phyloP scores from a whole-genome alignment of 306 rosid species.

The Vigna mungo region DNA sequence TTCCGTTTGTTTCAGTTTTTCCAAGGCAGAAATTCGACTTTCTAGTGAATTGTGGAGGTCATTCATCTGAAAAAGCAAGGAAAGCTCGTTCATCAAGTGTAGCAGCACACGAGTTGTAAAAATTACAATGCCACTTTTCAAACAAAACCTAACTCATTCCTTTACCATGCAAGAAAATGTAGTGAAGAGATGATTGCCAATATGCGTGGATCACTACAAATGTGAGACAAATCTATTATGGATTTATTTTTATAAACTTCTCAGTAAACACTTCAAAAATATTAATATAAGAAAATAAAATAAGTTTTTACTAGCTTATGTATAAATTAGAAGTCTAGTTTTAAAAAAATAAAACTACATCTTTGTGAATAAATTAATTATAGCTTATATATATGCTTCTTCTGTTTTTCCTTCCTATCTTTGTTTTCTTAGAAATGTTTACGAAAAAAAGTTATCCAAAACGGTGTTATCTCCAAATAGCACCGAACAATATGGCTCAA shows the following conservation, averaged over 20 bases:
- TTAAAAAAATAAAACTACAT: too few relatives aligned
- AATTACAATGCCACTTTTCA: background rate
- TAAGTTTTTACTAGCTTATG: too few relatives aligned
- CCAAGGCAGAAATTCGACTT: slow-evolving; percentile 75
- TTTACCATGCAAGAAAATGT: slow-evolving; percentile 21
- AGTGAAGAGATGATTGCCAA: slow-evolving; percentile 11
- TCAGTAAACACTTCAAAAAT: too few relatives aligned
- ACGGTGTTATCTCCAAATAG: background rate
- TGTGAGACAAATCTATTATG: background rate
- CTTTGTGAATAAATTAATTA: too few relatives aligned
- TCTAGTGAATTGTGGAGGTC: slow-evolving; percentile 74
- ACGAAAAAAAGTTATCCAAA: too few relatives aligned
- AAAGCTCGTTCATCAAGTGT: slow-evolving; percentile 29
- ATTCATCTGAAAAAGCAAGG: slow-evolving; percentile 64
- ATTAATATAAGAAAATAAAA: too few relatives aligned
- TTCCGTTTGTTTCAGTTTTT: slow-evolving; percentile 69
- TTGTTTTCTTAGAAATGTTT: too few relatives aligned
- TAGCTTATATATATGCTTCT: too few relatives aligned
- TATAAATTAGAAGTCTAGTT: too few relatives aligned
- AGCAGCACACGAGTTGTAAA: background rate
- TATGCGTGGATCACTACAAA: slow-evolving; percentile 23
- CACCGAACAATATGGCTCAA: slow-evolving; percentile 5
- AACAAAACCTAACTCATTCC: slow-evolving; percentile 3
- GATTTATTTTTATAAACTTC: too few relatives aligned
- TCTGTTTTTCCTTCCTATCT: too few relatives aligned